phyloP scores from a whole-genome alignment of 768 basidiomycete genomes.

The Fistulinella prunicolor region DNA sequence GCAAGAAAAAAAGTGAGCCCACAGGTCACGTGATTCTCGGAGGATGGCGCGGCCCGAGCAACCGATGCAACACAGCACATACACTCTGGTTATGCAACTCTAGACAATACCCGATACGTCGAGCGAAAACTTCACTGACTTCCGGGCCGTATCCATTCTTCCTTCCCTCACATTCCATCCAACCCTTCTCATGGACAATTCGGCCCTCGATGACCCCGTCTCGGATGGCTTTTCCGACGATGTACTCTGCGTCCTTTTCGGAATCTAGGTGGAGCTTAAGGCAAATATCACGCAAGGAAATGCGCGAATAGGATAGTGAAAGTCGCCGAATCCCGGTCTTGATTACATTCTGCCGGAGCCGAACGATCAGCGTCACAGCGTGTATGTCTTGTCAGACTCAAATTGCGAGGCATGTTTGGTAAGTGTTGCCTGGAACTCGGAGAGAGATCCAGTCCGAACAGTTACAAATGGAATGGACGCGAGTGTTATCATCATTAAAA shows the following conservation, averaged over 20 bases:
- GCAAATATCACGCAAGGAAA: conserved; percentile 91
- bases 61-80: neutral
- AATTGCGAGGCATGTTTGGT: conserved; percentile 73
- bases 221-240: conserved; percentile 95
- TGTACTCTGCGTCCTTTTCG: conserved; percentile 98
- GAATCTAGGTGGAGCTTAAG: conserved; percentile 92
- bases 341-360: conserved; percentile 98
- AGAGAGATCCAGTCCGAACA: conserved; percentile 90
- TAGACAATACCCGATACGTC: conserved; percentile 87
- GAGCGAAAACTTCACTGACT: conserved; percentile 82
- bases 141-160: conserved; percentile 90
- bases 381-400: conserved; percentile 83
- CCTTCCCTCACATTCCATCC: conserved; percentile 85
- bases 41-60: conserved; percentile 3
- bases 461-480: conserved; percentile 44
- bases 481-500: conserved; percentile 2
- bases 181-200: conserved; percentile 91
- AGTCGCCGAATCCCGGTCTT: conserved; percentile 96
- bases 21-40: neutral
- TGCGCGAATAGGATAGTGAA: conserved; percentile 92
- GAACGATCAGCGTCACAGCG: conserved; percentile 87
- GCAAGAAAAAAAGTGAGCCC: neutral
- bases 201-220: conserved; percentile 94
- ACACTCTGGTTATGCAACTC: conserved; percentile 96
- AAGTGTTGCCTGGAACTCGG: conserved; percentile 88